These are phyloP conservation scores for Penicillium daleae DNA, from an alignment of 495 filamentous ascomycete species.

Conservation along the genomic window DNA sequence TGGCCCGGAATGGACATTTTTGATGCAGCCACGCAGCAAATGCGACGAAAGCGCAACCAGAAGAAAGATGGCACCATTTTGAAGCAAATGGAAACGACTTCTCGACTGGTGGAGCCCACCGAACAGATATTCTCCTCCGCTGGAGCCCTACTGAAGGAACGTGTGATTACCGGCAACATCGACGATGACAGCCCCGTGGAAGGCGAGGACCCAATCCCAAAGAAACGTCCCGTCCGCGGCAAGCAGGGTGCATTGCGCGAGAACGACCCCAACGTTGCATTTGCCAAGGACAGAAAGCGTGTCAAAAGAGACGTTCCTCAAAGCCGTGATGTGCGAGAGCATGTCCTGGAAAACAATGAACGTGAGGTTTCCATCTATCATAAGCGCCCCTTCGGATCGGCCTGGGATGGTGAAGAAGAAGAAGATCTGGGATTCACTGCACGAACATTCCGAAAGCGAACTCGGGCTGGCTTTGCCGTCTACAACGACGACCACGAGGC, in stretches of 20 bases:
- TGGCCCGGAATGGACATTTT: slow-evolving; percentile 90
- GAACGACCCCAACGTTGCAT: slow-evolving; percentile 39
- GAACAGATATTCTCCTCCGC: slow-evolving; percentile 69
- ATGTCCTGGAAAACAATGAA: not conserved
- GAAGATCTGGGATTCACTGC: slow-evolving; percentile 36
- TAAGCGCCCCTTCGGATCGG: slow-evolving; percentile 2
- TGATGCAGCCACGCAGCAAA: slow-evolving; percentile 77
- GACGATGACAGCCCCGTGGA: slow-evolving; percentile 55
- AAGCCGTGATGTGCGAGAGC: slow-evolving; percentile 4
- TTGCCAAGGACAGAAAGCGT: slow-evolving; percentile 31
- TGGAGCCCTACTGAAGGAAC: slow-evolving; percentile 58
- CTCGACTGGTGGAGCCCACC: slow-evolving; percentile 65
- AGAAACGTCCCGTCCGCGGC: slow-evolving; percentile 32
- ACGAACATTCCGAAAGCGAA: slow-evolving; percentile 23
- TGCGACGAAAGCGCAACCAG: slow-evolving; percentile 83
- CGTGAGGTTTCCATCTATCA: not conserved
- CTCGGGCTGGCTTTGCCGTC: slow-evolving; percentile 36
- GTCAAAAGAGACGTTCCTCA: slow-evolving; percentile 18
- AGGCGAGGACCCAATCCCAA: slow-evolving; percentile 52
- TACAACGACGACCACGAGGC: too few relatives aligned
- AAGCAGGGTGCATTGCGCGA: slow-evolving; percentile 32
- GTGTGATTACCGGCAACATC: slow-evolving; percentile 59
- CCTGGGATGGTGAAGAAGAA: slow-evolving; percentile 32
- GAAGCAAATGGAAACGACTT: slow-evolving; percentile 69
- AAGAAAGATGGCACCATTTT: slow-evolving; percentile 76